Evolutionary conservation across 73 alveolate genomes (phyloP).

Genomic region (Tetrahymena elliotti): DNA sequence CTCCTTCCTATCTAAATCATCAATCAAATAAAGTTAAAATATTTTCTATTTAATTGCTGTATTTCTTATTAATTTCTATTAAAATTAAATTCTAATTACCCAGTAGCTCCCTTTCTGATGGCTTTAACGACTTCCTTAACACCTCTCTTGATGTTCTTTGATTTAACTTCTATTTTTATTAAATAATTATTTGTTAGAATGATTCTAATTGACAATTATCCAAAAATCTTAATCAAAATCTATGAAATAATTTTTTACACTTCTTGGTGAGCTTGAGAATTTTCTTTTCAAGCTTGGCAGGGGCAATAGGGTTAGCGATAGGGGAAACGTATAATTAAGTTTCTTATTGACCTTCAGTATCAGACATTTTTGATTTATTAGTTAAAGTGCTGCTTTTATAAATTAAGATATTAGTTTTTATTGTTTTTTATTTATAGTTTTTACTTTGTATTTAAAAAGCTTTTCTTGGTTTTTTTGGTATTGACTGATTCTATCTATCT

Average conservation of each 20-base stretch:
- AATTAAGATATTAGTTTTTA: neutral
- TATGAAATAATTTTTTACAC: slow-evolving; percentile 25
- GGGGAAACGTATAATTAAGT: slow-evolving; percentile 67
- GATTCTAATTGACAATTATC: neutral
- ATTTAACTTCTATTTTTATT: slow-evolving; percentile 8
- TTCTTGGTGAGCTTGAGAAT: slow-evolving; percentile 67
- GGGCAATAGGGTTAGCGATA: slow-evolving; percentile 79
- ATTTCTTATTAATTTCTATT: neutral
- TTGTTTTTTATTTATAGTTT: neutral
- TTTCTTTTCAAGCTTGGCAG: slow-evolving; percentile 60
- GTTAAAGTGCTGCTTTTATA: neutral
- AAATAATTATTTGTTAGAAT: neutral
- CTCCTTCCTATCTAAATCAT: neutral
- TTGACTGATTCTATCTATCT: neutral
- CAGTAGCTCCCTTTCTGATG: slow-evolving; percentile 57
- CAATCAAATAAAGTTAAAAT: neutral
- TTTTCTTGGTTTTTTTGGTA: neutral
- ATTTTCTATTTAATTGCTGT: neutral
- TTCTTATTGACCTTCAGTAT: slow-evolving; percentile 26
- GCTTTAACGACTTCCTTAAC: slow-evolving; percentile 84
- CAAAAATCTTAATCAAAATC: neutral
- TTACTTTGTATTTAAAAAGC: neutral
- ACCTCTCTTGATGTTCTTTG: slow-evolving; percentile 71
- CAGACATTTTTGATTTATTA: slow-evolving; percentile 12
- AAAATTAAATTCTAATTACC: slow-evolving; percentile 19